Evolutionary conservation across 2,329 filamentous ascomycete species (phyloP).

Genomic region (Thermoascus crustaceus): DNA sequence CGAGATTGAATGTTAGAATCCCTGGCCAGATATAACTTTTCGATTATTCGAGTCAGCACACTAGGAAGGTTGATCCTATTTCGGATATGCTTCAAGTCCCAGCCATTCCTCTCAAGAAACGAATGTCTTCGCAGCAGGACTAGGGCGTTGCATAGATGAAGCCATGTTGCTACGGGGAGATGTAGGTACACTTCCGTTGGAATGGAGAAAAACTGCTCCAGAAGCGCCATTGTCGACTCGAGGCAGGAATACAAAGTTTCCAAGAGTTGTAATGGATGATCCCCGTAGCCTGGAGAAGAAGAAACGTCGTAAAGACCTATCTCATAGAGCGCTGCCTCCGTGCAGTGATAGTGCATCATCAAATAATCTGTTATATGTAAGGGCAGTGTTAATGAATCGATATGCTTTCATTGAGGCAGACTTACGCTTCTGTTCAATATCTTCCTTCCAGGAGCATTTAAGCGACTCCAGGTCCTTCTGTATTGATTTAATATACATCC

Average conservation of each 20-base stretch:
- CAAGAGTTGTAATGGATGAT: neutral
- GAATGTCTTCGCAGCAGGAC: slow-evolving; percentile 3
- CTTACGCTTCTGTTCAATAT: neutral
- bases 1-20: neutral
- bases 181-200: slow-evolving; percentile 3
- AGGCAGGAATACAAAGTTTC: slow-evolving; percentile 1
- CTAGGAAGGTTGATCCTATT: neutral
- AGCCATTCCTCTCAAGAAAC: slow-evolving; percentile 4
- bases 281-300: neutral
- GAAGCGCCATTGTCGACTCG: neutral
- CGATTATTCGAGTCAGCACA: neutral
- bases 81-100: slow-evolving; percentile 4
- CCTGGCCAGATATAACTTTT: too few relatives aligned
- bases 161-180: slow-evolving; percentile 3
- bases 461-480: slow-evolving; percentile 1
- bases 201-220: slow-evolving; percentile 4
- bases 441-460: neutral
- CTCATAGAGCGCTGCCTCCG: slow-evolving; percentile 5
- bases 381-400: neutral
- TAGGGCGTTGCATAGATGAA: neutral
- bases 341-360: slow-evolving; percentile 3
- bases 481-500: slow-evolving; percentile 2
- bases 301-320: slow-evolving; percentile 3
- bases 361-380: neutral
- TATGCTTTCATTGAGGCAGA: too few relatives aligned